Base-by-base conservation (phyloP, 768 basidiomycete genomes). In the Rhodocollybia butyracea region DNA sequence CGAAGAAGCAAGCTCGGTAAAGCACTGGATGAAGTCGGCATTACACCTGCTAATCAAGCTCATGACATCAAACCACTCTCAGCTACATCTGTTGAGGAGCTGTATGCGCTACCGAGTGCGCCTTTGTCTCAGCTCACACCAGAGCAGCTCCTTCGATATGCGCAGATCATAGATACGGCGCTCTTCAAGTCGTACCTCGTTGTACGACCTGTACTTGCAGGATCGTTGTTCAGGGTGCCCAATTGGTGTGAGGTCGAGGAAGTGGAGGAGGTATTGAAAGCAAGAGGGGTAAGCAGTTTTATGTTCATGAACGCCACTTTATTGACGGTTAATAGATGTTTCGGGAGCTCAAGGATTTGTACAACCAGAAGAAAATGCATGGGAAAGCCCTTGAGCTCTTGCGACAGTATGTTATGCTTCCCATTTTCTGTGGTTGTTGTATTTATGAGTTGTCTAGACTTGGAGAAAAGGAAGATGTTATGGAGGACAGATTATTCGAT, bases 221-320 rank as follows among this genome's bases (percentile, higher is more conserved):
- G 91, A 0, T 84, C 91, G 29, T 70, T 98, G 47, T 98, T 96
- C 69, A 81, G 96, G 40, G 75, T 96, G 24, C 83, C 91, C 2
- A 98, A 97, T 69, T 99, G 94, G 94, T 98, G 96, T 69, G 97
- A 98, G 65, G 94, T 98, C 1, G 85, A 84, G 4, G 91, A 95
- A 63, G 91, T 95, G 1, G 94, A 99, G 67, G 93, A 90, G 65
- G 82, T 93, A 57, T 71, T 99, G 51, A 79, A 84, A 55, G 82
- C 81, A 27, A 81, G 88, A 32, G 86, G 89, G 83, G 95, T 92
- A 54, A 29, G 79, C n/a, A 36, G 10, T 46, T 51, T 15, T 21
- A 51, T 48, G 41, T 30, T 43, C 2, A 13, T 22, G 17, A 41
- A 22, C 38, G 40, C 8, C 30, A 21, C 32, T 30, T 51, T 42